Evolutionary conservation across 768 basidiomycete species (phyloP).

Genomic region (Leucosporidium creatinivorum): DNA sequence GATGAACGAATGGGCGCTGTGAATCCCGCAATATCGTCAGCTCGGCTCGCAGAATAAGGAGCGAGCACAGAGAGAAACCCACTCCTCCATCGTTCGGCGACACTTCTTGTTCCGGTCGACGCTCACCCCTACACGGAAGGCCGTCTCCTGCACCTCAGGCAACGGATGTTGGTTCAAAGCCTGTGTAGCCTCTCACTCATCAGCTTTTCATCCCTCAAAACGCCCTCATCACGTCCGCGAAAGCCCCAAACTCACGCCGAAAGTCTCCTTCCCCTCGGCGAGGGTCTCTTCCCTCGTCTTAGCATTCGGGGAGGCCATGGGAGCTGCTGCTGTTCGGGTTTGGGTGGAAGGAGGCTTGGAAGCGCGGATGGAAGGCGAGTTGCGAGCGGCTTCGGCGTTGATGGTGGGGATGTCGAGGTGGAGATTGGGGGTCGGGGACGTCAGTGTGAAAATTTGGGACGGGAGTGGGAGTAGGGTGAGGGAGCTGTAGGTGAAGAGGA

Average conservation of each 20-base stretch:
- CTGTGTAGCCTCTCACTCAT: not conserved
- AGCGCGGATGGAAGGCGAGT: no score
- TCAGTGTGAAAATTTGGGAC: no score
- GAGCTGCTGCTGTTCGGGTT: no score
- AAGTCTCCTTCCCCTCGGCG: conserved; percentile 18
- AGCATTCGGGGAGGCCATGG: not conserved
- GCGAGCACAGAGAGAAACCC: conserved; percentile 37
- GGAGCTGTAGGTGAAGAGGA: no score
- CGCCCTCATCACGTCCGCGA: no score
- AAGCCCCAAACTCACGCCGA: conserved; percentile 10
- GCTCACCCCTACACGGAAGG: conserved; percentile 55
- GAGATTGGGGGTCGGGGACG: no score
- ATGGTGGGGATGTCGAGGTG: no score
- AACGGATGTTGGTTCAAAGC: conserved; percentile 23
- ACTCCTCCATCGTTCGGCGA: conserved; percentile 92
- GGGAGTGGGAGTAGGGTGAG: no score
- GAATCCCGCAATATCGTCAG: not conserved
- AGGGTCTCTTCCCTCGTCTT: conserved; percentile 12
- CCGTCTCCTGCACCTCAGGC: conserved; percentile 45
- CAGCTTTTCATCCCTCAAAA: no score
- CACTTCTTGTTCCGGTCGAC: conserved; percentile 75
- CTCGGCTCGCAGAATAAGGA: no score
- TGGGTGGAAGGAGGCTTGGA: no score
- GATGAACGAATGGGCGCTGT: conserved; percentile 67
- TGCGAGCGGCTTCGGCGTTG: no score